Evolutionary conservation across 1,139 yeast species (phyloP).

Genomic region (Diutina siamensis): DNA sequence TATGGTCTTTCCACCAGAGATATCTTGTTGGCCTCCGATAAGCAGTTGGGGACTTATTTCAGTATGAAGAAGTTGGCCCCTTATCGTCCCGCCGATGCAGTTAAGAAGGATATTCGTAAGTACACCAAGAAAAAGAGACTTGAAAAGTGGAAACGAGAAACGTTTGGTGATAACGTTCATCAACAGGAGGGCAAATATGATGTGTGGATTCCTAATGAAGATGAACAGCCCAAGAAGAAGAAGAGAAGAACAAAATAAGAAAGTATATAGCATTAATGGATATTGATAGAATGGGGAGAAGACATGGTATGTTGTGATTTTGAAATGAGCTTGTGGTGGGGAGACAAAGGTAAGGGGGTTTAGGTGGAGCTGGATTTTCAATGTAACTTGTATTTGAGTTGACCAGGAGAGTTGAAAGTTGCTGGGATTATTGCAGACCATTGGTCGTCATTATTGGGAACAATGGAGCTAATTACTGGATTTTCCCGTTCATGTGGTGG

Average conservation of each 20-base stretch:
- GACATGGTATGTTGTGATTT: too few species aligned
- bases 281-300: too few species aligned
- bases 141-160: slow-evolving; percentile 83
- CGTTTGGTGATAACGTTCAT: slow-evolving; percentile 37
- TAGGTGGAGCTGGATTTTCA: too few species aligned
- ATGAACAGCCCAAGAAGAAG: slow-evolving; percentile 57
- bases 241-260: slow-evolving; percentile 68
- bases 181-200: slow-evolving; percentile 13
- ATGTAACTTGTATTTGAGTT: too few species aligned
- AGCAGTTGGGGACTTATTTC: slow-evolving; percentile 67
- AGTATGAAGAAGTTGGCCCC: slow-evolving; percentile 93
- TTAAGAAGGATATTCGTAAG: slow-evolving; percentile 72
- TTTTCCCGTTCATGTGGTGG: too few species aligned
- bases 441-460: too few species aligned
- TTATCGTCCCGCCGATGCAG: slow-evolving; percentile 65
- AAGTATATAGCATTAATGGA: slow-evolving; percentile 43
- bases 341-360: too few species aligned
- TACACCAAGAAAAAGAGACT: slow-evolving; percentile 73
- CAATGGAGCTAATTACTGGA: too few species aligned
- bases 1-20: slow-evolving; percentile 83
- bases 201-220: slow-evolving; percentile 44
- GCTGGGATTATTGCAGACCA: too few species aligned
- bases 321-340: too few species aligned
- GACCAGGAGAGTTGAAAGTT: too few species aligned
- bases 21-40: slow-evolving; percentile 82